These are phyloP conservation scores for Inosperma sp. DNA, from an alignment of 768 basidiomycete genomes.

Conservation along the genomic window DNA sequence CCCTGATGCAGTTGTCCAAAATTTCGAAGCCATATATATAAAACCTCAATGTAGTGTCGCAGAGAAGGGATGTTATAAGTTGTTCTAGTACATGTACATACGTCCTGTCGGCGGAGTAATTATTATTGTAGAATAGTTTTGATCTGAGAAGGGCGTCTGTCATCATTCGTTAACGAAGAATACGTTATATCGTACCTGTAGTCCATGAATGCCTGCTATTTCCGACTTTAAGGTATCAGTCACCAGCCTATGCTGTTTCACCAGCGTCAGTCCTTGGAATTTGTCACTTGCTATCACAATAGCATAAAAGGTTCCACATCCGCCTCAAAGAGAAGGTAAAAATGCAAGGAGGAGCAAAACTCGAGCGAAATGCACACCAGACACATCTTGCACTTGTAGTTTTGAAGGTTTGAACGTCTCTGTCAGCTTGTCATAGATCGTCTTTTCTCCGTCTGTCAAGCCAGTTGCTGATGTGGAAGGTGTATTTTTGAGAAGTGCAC, in stretches of 20 bases:
- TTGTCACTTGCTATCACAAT: constrained; percentile 80
- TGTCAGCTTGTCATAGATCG: constrained; percentile 68
- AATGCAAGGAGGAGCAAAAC: neutral
- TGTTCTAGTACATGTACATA: too few relatives aligned
- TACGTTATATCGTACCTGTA: constrained; percentile 62
- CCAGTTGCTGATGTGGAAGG: constrained; percentile 18
- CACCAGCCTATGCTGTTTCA: constrained; percentile 93
- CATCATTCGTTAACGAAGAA: neutral
- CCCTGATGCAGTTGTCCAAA: constrained; percentile 50
- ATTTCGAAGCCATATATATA: constrained; percentile 9
- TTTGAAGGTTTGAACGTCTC: constrained; percentile 74
- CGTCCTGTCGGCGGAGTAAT: too few relatives aligned
- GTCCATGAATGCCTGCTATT: constrained; percentile 86
- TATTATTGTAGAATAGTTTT: constrained; percentile 9
- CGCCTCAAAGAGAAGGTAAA: constrained; percentile 49
- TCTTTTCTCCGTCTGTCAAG: constrained; percentile 59
- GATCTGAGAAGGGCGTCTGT: constrained; percentile 5
- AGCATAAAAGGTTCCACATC: constrained; percentile 96
- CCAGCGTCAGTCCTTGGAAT: constrained; percentile 80
- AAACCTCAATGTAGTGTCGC: too few relatives aligned
- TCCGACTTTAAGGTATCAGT: constrained; percentile 83
- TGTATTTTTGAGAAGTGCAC: constrained; percentile 15
- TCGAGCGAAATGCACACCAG: constrained; percentile 51
- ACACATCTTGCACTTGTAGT: constrained; percentile 89
- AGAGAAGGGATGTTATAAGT: too few relatives aligned